Percentiles rank a stretch among this genome's conserved stretches.
phyloP scores from a whole-genome alignment of 2,329 filamentous ascomycete species.

The Pseudogymnoascus sp. region DNA sequence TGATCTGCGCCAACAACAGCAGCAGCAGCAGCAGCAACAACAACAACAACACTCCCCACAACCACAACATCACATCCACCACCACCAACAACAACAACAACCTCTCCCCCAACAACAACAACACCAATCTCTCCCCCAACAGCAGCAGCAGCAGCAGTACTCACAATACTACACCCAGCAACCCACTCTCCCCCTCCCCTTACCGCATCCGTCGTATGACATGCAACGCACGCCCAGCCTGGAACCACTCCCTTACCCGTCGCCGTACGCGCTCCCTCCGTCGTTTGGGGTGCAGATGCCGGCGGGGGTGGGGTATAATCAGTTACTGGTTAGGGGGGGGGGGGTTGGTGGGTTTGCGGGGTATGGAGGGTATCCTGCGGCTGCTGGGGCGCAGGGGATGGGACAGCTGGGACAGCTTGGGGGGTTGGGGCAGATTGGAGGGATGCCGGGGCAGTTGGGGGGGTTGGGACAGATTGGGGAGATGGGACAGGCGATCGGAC shows the following conservation, averaged over 20 bases:
- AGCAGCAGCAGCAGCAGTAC: neutral
- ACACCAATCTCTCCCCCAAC: neutral
- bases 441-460: neutral
- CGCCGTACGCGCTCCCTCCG: neutral
- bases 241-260: neutral
- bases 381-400: neutral
- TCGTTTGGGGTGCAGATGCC: neutral
- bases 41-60: slow-evolving; percentile 38
- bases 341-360: neutral
- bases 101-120: slow-evolving; percentile 10
- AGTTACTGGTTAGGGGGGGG: neutral
- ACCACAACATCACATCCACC: slow-evolving; percentile 39
- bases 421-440: neutral
- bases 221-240: neutral
- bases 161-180: neutral
- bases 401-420: neutral
- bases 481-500: neutral
- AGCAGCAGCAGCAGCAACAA: slow-evolving; percentile 41
- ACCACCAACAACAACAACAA: slow-evolving; percentile 43
- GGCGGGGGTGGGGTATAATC: neutral
- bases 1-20: slow-evolving; percentile 25
- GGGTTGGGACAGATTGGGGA: neutral
- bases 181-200: neutral
- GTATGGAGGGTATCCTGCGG: neutral
- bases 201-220: neutral